Base-by-base conservation (phyloP, 2,329 filamentous ascomycete species). In the Coniochaeta sp. region DNA sequence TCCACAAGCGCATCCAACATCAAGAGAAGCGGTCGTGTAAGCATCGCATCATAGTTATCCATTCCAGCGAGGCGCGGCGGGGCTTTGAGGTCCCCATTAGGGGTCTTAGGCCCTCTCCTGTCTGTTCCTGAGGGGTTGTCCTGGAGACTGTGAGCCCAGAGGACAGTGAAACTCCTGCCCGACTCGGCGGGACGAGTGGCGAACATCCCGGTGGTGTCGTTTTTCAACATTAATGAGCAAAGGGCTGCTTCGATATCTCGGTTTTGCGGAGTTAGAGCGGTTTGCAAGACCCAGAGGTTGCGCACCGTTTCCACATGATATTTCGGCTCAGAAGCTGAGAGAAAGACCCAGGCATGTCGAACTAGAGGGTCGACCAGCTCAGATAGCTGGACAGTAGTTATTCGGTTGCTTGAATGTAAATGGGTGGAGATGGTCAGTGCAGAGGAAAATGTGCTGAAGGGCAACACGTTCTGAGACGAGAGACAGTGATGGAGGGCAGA, bases 231-330 rank as follows among this genome's bases (percentile, higher is more conserved):
- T 2, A 91, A 70, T 24, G 79, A 77, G 22, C 83, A 79, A 35
- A 95, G 81, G 0, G 88, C 82, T 22, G 89, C 89, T 66, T 96
- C 91, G 4, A 96, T 85, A 45, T 91, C 82, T 49, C 87, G 83
- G 58, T 85, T 84, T 1, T 78, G 71, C 33, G 77, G 71, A 1
- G 85, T 81, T 12, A 95, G 78, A 1, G 83, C 79, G 22, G 78
- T 81, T 59, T 97, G 91, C 49, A 99, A 72, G 57, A 90, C 83
- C 89, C 94, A 95, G 33, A 99, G 72, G 58, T 84, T 86, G 52
- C 88, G 83, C 8, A 95, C 89, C 16, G 91, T 86, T 70, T 99
- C 95, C 28, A 99, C 91, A 63, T 97, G 94, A 58, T 92, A 95
- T 63, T 96, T 96, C 0, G 91, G 91, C 56, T 86, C 85, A 12